Base-by-base conservation (phyloP, 192 early-diverging fungal genomes). In the Allomyces macrogynus region DNA sequence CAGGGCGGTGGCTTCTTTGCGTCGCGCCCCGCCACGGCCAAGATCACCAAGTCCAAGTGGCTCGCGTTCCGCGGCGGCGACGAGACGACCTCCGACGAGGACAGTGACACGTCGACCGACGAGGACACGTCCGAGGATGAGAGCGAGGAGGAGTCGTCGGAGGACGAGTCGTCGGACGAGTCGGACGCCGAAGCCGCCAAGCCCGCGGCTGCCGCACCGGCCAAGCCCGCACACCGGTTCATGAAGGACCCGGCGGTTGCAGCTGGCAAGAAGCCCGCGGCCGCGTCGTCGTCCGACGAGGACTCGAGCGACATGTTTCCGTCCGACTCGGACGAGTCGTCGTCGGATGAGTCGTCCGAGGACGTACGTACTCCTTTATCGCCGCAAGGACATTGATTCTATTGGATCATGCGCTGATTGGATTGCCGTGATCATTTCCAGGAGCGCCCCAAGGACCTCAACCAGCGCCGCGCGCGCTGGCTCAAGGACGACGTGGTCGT, bases 301-400 rank as follows among this genome's bases (percentile, higher is more conserved):
- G 24, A 62, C 20, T 24, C 61, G 23, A 23, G 22, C 23, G 24
- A 57, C 49, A 20, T 20, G 16, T 57, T 57, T 5, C 16, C 16
- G n/a, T 67, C 67, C 18, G 67, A 67, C 24, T 67, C 67, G 67
- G 67, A 67, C 24, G 18, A 22, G 40, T 27, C 60, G 12, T 43
- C 67, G 12, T 16, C 14, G 14, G 62, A 63, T 5, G 49, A 57
- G 16, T 14, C 12, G 49, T 63, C 62, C 24, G 62, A 63, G 5
- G 67, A 57, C 24, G 67, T 60, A 8, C 43, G 62, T 12, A 23
- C 24, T 62, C 9, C 16, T 14, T 57, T 57, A 1, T 57, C n/a
- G 9, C 20, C 20, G 49, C 16, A 16, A 10, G 20, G 12, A 57
- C 9, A 0, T 5, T 10, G 16, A 5, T 20, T 57, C 4, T 4